phyloP scores from a whole-genome alignment of 148 eudicot species.

The Nepenthes gracilis region DNA sequence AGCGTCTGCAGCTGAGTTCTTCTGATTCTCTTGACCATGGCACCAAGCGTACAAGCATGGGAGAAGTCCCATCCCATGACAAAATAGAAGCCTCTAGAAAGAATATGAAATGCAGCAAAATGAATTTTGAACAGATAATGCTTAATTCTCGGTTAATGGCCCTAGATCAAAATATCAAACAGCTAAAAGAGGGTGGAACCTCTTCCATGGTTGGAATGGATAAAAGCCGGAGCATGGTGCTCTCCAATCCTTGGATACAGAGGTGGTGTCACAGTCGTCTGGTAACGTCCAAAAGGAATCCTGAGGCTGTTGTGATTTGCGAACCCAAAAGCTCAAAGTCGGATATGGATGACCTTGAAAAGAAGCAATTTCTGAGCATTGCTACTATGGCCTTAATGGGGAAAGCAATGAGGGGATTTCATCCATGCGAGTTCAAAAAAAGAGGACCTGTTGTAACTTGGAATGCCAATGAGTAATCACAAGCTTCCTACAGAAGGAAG shows the following conservation, averaged over 20 bases:
- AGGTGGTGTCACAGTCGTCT: conserved; percentile 49
- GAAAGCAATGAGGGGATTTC: conserved; percentile 57
- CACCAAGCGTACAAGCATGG: conserved; percentile 32
- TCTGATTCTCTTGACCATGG: conserved; percentile 30
- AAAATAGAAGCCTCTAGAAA: conserved; percentile 23
- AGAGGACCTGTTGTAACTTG: conserved; percentile 69
- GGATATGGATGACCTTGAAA: conserved; percentile 32
- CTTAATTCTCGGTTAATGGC: conserved; percentile 2
- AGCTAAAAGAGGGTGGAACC: conserved; percentile 9
- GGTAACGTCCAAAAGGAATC: conserved; percentile 13
- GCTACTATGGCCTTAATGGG: conserved; percentile 85
- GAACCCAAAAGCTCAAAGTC: conserved; percentile 46
- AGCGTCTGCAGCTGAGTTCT: conserved; percentile 52
- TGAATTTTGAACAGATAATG: conserved; percentile 12
- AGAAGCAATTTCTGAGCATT: conserved; percentile 74
- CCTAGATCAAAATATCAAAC: conserved; percentile 9
- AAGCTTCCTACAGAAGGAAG: not conserved
- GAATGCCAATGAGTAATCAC: conserved; percentile 33
- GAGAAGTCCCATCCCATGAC: conserved; percentile 30
- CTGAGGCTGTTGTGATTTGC: conserved; percentile 37
- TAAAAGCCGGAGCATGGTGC: conserved; percentile 17
- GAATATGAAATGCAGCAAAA: conserved; percentile 11
- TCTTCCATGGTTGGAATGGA: conserved; percentile 11
- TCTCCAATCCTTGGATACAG: conserved; percentile 60
- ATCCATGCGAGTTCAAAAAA: conserved; percentile 39